Evolutionary conservation across 2,329 filamentous ascomycete genomes (phyloP).

Genomic region (Phymatotrichopsis omnivora): DNA sequence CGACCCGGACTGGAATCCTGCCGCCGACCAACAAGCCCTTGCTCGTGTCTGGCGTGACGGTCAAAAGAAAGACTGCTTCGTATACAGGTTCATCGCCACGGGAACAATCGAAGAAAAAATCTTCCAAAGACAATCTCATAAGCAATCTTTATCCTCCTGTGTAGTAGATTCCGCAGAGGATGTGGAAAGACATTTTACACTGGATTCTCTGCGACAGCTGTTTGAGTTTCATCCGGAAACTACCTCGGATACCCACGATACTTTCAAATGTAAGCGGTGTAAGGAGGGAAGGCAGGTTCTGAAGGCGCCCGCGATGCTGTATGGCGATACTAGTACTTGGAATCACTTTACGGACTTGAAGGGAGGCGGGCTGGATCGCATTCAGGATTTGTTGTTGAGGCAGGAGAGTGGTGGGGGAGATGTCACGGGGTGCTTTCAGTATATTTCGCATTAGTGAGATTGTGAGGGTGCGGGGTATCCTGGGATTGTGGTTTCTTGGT

Average conservation of each 20-base stretch:
- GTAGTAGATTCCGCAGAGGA: slow-evolving; percentile 96
- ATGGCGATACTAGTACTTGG: slow-evolving; percentile 98
- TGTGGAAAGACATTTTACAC: slow-evolving; percentile 89
- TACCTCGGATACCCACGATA: slow-evolving; percentile 89
- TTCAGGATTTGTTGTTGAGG: slow-evolving; percentile 81
- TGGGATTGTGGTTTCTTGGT: no score
- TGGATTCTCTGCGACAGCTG: slow-evolving; percentile 81
- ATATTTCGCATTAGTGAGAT: slow-evolving; percentile 70
- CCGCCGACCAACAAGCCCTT: slow-evolving; percentile 91
- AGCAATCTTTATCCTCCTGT: slow-evolving; percentile 90
- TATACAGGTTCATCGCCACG: slow-evolving; percentile 98
- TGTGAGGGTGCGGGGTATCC: background rate
- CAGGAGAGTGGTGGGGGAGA: slow-evolving; percentile 71
- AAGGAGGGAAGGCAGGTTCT: slow-evolving; percentile 77
- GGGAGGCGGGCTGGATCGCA: slow-evolving; percentile 57
- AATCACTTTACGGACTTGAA: slow-evolving; percentile 85
- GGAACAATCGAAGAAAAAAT: slow-evolving; percentile 99
- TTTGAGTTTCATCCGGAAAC: slow-evolving; percentile 87
- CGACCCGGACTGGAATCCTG: slow-evolving; percentile 96
- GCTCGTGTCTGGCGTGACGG: slow-evolving; percentile 98
- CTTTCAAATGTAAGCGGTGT: slow-evolving; percentile 96
- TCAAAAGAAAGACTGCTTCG: slow-evolving; percentile 98
- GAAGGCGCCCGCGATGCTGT: slow-evolving; percentile 89
- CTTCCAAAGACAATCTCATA: slow-evolving; percentile 96
- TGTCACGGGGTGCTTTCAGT: slow-evolving; percentile 95